Percentiles rank a stretch among this genome's conserved stretches.
phyloP scores from a whole-genome alignment of 2,329 filamentous ascomycete genomes.

The Paracamarosporium sp. region DNA sequence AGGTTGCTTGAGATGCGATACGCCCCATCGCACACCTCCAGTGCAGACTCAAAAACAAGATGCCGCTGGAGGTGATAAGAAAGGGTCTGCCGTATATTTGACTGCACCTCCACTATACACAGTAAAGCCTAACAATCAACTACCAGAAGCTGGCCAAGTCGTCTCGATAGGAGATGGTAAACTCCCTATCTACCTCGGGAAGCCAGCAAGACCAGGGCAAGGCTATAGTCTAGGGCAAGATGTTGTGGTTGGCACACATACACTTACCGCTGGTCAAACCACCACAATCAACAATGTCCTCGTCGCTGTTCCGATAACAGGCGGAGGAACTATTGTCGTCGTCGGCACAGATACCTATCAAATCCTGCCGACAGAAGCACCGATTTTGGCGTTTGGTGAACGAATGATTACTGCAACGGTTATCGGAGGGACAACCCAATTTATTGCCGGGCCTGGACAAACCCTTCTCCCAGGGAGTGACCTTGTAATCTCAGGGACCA shows the following conservation, averaged over 20 bases:
- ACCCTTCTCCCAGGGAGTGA: conserved; percentile 36
- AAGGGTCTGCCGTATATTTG: no score
- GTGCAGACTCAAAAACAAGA: background rate
- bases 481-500: conserved; percentile 36
- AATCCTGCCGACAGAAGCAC: conserved; percentile 22
- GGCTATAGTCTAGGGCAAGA: conserved; percentile 1
- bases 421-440: conserved; percentile 30
- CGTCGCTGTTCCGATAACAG: conserved; percentile 31
- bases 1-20: conserved; percentile 33
- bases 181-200: background rate
- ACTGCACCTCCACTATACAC: conserved; percentile 19
- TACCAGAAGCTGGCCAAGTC: background rate
- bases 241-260: conserved; percentile 34
- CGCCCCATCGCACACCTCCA: background rate
- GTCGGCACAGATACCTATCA: conserved; percentile 33
- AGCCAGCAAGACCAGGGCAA: conserved; percentile 5
- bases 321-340: conserved; percentile 33
- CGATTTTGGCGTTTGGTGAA: conserved; percentile 29
- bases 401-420: conserved; percentile 29
- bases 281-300: conserved; percentile 40
- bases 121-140: conserved; percentile 14
- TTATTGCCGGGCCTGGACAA: conserved; percentile 23
- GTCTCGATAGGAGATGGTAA: background rate
- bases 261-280: conserved; percentile 38
- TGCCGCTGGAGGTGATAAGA: background rate